These are phyloP conservation scores for Wickerhamomyces kurtzmanii DNA, from an alignment of 805 yeast genomes.

Conservation along the genomic window DNA sequence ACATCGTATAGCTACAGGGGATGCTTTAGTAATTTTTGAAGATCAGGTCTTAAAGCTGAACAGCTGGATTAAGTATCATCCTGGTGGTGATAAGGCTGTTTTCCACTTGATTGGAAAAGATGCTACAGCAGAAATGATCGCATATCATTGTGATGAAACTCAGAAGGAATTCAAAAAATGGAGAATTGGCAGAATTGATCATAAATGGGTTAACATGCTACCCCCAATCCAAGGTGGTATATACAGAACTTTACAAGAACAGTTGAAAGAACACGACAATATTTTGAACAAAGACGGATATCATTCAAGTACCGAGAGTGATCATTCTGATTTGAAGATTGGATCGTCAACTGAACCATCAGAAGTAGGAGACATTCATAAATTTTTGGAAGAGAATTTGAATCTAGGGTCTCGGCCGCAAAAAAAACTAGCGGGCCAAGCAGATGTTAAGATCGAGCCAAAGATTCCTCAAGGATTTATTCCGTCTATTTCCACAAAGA, in stretches of 20 bases:
- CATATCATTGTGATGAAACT: slow-evolving; percentile 64
- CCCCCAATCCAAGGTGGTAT: slow-evolving; percentile 87
- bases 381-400: too few relatives aligned
- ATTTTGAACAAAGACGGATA: not conserved
- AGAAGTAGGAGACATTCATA: slow-evolving; percentile 8
- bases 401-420: too few relatives aligned
- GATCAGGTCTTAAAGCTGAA: slow-evolving; percentile 54
- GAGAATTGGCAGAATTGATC: slow-evolving; percentile 56
- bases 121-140: slow-evolving; percentile 86
- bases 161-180: slow-evolving; percentile 39
- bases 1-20: slow-evolving; percentile 55
- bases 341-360: slow-evolving; percentile 8
- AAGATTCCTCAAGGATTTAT: slow-evolving; percentile 39
- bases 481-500: slow-evolving; percentile 25
- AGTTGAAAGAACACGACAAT: slow-evolving; percentile 5
- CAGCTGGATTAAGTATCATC: slow-evolving; percentile 65
- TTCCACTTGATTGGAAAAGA: slow-evolving; percentile 81
- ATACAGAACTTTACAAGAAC: slow-evolving; percentile 24
- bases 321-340: slow-evolving; percentile 2
- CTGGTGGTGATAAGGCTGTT: slow-evolving; percentile 85
- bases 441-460: slow-evolving; percentile 33
- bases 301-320: not conserved
- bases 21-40: slow-evolving; percentile 59
- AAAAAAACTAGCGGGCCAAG: slow-evolving; percentile 26
- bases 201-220: slow-evolving; percentile 61